A percentile compares a stretch with the other conserved stretches of the same genome.
Conservation (phyloP, 768 basidiomycete species). For the Boletus eberwhitei region DNA sequence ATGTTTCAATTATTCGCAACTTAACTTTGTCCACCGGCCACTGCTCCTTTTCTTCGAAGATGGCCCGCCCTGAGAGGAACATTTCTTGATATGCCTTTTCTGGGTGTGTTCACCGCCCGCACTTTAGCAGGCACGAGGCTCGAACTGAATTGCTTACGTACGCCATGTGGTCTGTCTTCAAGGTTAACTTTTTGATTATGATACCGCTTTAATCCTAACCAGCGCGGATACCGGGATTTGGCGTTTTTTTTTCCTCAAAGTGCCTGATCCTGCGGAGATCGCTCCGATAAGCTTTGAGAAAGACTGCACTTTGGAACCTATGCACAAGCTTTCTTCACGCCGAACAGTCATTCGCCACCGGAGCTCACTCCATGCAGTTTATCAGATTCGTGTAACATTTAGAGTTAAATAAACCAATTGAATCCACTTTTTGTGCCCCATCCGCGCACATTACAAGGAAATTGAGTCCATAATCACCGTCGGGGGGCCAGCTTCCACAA, state of each 20-base stretch:
- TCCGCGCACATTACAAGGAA: constrained; percentile 15
- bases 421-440: neutral
- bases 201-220: constrained; percentile 9
- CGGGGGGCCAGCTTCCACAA: constrained; percentile 8
- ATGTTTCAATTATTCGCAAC: constrained; percentile 13
- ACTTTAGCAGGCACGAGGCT: constrained; percentile 19
- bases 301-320: constrained; percentile 1
- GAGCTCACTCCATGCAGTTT: constrained; percentile 7
- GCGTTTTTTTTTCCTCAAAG: neutral
- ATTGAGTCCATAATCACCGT: constrained; percentile 18
- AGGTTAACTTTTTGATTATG: constrained; percentile 28
- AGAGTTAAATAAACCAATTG: constrained; percentile 9
- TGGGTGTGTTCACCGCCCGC: constrained; percentile 3
- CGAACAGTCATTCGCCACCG: neutral
- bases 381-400: constrained; percentile 12
- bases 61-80: constrained; percentile 11
- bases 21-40: constrained; percentile 23
- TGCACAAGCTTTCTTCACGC: constrained; percentile 1
- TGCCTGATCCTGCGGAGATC: constrained; percentile 29
- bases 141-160: constrained; percentile 22
- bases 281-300: constrained; percentile 25
- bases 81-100: constrained; percentile 17
- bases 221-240: constrained; percentile 13
- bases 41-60: constrained; percentile 8
- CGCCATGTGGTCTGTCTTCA: constrained; percentile 15